A percentile compares a stretch with the other conserved stretches of the same genome.
These are phyloP conservation scores for Chlorella sp. DNA, from an alignment of 139 green algal genomes.

Conservation along the genomic window DNA sequence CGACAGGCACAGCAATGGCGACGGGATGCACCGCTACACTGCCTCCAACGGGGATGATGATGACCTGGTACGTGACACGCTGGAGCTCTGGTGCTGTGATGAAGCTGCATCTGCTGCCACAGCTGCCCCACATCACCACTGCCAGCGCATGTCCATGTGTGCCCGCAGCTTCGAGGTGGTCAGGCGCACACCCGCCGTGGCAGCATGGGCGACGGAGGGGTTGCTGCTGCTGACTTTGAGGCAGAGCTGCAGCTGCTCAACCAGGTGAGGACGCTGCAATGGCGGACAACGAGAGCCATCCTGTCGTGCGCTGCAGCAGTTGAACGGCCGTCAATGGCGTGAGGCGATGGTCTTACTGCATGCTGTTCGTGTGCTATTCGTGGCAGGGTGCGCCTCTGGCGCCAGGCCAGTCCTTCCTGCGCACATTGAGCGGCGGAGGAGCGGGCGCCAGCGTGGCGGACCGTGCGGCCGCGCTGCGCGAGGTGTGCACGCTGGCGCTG, in stretches of 20 bases:
- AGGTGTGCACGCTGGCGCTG: constrained; percentile 24
- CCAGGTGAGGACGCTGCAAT: neutral
- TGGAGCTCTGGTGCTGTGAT: too few species aligned
- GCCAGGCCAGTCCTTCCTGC: too few species aligned
- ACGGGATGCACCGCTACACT: too few species aligned
- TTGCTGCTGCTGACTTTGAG: constrained; percentile 9
- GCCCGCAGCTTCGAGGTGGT: too few species aligned
- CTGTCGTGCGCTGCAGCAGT: neutral
- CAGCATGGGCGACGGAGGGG: neutral
- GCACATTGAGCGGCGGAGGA: neutral
- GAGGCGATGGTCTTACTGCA: neutral
- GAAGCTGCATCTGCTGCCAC: too few species aligned
- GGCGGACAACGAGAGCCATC: neutral
- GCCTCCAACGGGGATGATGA: too few species aligned
- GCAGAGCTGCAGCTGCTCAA: constrained; percentile 3
- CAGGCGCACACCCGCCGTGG: too few species aligned
- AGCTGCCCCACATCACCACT: too few species aligned
- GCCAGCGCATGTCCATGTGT: too few species aligned
- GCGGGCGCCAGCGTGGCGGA: constrained; percentile 7
- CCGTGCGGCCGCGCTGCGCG: constrained; percentile 21
- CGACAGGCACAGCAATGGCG: neutral
- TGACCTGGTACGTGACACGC: too few species aligned
- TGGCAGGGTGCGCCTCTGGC: neutral
- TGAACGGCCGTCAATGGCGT: neutral
- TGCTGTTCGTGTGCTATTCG: neutral